Evolutionary conservation across 768 basidiomycete species (phyloP), one percentile per base, ranked within the genome.

Genomic region (Pleurotus pulmonarius): DNA sequence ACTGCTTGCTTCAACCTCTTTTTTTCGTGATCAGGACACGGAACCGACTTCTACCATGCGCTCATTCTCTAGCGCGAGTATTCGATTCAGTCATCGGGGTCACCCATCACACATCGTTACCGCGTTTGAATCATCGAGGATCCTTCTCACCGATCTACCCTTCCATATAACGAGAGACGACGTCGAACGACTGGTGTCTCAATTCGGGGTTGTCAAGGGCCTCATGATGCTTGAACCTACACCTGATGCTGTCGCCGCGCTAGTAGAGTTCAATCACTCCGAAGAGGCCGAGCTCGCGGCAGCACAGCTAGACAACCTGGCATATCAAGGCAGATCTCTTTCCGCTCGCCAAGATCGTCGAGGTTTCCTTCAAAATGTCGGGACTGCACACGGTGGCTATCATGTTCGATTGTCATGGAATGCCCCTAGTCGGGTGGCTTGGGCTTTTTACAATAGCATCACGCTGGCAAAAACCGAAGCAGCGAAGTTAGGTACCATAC

Each of bases 361-460:
- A 38, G 52, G 60, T 49, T 43, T 20, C 29, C 37, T 46, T 37
- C 54, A 66, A 25, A 58, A 59, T 58, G 26, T 66, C 55, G 8
- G 60, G 58, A 51, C 60, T 56, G 39, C 56, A 48, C 12, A 59
- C 39, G 45, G 62, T 49, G 64, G 64, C 49, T 64, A 63, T 53
- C 67, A 68, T 56, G 64, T 80, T 55, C 76, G 73, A 57, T 51
- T 84, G 4, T 69, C 65, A 24, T 83, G 81, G 79, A 73, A 73
- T 38, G 70, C 75, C 8, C 75, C 82, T 0, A 68, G 65, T 49
- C 60, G 65, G 24, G 66, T 66, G 6, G 81, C 76, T 4, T 85
- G 79, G 76, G 72, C 70, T 18, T 74, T 75, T 58, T 86, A 82
- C 61, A 22, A 65, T 4, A 71, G 71, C 2, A 66, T 81, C 38